Conservation (phyloP, 768 basidiomycete species). For the Heimioporus sp. region DNA sequence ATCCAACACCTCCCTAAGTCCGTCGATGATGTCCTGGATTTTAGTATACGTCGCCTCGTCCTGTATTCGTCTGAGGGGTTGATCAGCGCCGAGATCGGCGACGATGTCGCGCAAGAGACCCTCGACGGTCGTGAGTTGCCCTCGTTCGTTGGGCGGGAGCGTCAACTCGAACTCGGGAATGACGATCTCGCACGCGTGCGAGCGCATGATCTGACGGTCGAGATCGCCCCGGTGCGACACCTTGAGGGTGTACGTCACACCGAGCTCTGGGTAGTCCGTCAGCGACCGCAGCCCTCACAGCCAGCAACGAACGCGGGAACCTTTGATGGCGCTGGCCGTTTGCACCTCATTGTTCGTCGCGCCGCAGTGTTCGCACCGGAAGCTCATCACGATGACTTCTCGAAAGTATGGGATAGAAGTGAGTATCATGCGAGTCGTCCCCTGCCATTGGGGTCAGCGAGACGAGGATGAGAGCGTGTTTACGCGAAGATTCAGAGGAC, state of each 20-base stretch:
- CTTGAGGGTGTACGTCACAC: constrained; percentile 76
- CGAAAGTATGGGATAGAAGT: constrained; percentile 95
- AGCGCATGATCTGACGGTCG: constrained; percentile 91
- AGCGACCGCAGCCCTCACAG: not conserved
- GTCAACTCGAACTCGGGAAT: constrained; percentile 91
- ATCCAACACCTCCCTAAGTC: constrained; percentile 60
- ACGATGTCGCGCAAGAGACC: constrained; percentile 84
- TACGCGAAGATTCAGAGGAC: constrained; percentile 16
- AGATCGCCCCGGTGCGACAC: constrained; percentile 76
- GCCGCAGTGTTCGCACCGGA: constrained; percentile 93
- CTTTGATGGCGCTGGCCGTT: constrained; percentile 80
- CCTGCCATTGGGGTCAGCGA: constrained; percentile 50
- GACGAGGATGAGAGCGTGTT: not conserved
- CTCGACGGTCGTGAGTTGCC: constrained; percentile 96
- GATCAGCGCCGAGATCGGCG: constrained; percentile 75
- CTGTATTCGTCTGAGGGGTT: constrained; percentile 80
- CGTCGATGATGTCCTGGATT: constrained; percentile 73
- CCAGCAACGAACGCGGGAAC: constrained; percentile 35
- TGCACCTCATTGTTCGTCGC: constrained; percentile 91
- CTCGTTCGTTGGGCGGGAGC: constrained; percentile 76
- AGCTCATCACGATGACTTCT: constrained; percentile 95
- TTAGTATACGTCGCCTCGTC: constrained; percentile 68
- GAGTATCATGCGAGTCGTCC: constrained; percentile 81
- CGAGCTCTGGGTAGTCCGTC: constrained; percentile 58
- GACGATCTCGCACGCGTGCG: constrained; percentile 71